These are phyloP conservation scores for Neopestalotiopsis clavispora DNA, from an alignment of 2,329 filamentous ascomycete genomes.

Conservation along the genomic window DNA sequence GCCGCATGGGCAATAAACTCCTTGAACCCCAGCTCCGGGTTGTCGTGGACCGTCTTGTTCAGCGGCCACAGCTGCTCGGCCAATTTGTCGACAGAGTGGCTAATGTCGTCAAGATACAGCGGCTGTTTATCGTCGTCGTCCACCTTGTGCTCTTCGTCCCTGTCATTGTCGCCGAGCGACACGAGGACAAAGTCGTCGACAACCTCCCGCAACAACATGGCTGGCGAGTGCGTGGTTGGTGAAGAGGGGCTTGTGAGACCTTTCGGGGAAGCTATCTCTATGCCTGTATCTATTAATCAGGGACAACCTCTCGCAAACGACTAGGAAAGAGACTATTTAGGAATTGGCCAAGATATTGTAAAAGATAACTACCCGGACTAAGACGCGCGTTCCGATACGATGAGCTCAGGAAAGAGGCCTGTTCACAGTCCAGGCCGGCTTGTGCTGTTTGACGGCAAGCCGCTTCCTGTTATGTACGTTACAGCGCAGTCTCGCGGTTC, in stretches of 20 bases:
- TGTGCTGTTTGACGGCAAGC: not conserved
- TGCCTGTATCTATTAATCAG: not conserved
- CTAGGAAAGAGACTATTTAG: not conserved
- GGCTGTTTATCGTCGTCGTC: constrained; percentile 20
- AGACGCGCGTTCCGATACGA: not conserved
- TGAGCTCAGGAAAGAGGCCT: not conserved
- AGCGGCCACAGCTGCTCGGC: constrained; percentile 46
- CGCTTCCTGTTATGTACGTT: no score
- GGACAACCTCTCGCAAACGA: not conserved
- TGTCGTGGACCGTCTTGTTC: constrained; percentile 56
- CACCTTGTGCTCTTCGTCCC: not conserved
- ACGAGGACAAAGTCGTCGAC: constrained; percentile 33
- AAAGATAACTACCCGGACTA: not conserved
- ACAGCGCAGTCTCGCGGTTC: no score
- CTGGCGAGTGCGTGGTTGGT: not conserved
- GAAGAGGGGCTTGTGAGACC: not conserved
- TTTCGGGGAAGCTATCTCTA: not conserved
- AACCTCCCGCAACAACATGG: constrained; percentile 27
- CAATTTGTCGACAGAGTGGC: constrained; percentile 43
- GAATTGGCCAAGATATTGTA: not conserved
- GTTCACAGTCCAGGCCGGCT: not conserved
- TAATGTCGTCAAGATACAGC: constrained; percentile 39
- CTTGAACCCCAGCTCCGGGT: constrained; percentile 53
- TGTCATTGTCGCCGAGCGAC: constrained; percentile 27
- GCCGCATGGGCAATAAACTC: constrained; percentile 55